Base-by-base conservation (phyloP, 2,329 filamentous ascomycete species). In the Fusarium robinianum region DNA sequence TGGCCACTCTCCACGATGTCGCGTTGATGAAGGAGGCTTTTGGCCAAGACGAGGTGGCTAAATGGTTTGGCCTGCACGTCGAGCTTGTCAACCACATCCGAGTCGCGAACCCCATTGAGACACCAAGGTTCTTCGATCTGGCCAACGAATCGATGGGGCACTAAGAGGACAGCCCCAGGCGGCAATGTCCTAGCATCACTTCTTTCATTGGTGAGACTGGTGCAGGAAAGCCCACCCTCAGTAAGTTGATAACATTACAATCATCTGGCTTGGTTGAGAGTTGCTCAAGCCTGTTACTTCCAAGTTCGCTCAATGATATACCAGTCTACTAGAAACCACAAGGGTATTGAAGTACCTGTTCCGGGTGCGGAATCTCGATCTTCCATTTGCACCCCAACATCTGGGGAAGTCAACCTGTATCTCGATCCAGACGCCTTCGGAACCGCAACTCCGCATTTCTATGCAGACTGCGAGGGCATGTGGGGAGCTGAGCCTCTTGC, bases 391-490 rank as follows among this genome's bases (percentile, higher is more conserved):
- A 9, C 19, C 10, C 17, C 29, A 8, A 32, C 29, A 17, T 17
- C 29, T 6, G 29, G 29, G 4, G 29, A 32, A 21, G 29, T 32
- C 6, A 32, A 32, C 11, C 17, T 32, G 8, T 32, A 32, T 11
- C 5, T 11, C 4, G 29, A 32, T 19, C 29, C 29, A 19, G 15
- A 32, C 7, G 5, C 29, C 16, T 32, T 32, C 17, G 29, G 29
- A 8, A 32, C 29, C 10, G n/a, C 16, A n/a, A 19, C 11, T 10
- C 29, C 29, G n/a, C 7, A 18, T 11, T 32, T 32, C 15, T 39
- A 19, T 27, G 36, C 18, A 8, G 36, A 39, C 14, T 39, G 36
- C 24, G 36, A 39, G 17, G 36, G 36, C 17, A 17, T 39, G 24
- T 11, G n/a, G n/a, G 36, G 36, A 4, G 23, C 24, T 6, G 36